Base-by-base conservation (phyloP, 2,329 filamentous ascomycete species). In the Neofusicoccum laricinum region DNA sequence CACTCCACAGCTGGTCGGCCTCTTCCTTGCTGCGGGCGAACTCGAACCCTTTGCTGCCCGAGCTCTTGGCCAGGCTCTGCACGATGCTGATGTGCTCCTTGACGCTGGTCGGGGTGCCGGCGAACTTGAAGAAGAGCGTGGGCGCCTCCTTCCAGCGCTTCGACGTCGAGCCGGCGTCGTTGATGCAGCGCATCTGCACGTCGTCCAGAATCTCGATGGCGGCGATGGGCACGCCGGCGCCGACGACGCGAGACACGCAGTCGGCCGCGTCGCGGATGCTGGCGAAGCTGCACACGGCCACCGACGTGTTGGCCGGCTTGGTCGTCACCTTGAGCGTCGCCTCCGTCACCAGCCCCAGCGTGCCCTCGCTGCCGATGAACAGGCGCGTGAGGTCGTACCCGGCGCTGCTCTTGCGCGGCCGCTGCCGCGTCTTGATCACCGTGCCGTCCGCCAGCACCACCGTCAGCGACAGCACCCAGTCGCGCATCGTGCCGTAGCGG, bases 171-270 rank as follows among this genome's bases (percentile, higher is more conserved):
- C 89, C 88, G 0, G 88, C 86, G 32, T 84, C 80, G 78, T 91
- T 91, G 69, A 91, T 86, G 48, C 89, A 86, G 58, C 80, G 77
- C 89, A 97, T 97, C 80, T 96, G 93, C 64, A 93, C 89, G 73
- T 96, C 93, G 78, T 97, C 93, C 32, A 97, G 82, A 65, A 97
- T 90, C 79, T 97, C 93, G 48, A 97, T 88, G n/a, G 93, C 93
- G 0, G 93, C 93, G 46, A 97, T 88, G 34, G 91, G 91, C 11
- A 97, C 86, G 30, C 92, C 93, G 61, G 90, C 85, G 49, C 86
- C 87, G 4, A 97, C 93, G 11, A 97, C 92, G 63, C 85, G 85
- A 68, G 89, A 87, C 2, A 95, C 93, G 74, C 92, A 96, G 72
- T 89, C 85, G 15, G 91, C 92, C 1, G 92, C 92, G 68, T 86